Conservation (phyloP, 1,284 basidiomycete genomes). For the Phylloboletellus chloephorus region DNA sequence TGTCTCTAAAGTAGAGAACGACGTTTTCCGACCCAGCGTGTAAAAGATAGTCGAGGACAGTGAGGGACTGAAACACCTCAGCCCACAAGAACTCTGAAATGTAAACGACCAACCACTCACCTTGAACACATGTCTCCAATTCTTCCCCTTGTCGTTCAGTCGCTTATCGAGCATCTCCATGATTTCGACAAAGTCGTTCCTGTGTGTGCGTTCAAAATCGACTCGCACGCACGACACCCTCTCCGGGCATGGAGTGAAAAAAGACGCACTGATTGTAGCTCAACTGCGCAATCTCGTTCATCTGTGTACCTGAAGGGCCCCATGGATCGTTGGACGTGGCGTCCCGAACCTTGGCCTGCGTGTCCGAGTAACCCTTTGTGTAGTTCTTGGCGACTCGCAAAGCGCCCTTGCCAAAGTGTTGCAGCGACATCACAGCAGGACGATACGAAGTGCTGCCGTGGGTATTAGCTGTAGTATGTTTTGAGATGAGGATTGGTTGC, state of each 20-base stretch:
- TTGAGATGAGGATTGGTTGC: conserved; percentile 11
- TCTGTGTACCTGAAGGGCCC: conserved; percentile 97
- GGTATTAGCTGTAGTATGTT: conserved; percentile 12
- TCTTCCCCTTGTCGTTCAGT: conserved; percentile 99
- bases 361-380: conserved; percentile 92
- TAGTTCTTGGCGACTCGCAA: conserved; percentile 91
- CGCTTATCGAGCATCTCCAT: conserved; percentile 99
- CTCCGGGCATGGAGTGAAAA: background rate
- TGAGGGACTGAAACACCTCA: conserved; percentile 66
- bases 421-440: conserved; percentile 37
- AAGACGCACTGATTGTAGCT: conserved; percentile 91
- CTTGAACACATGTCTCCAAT: conserved; percentile 99
- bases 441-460: conserved; percentile 5
- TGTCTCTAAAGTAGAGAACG: conserved; percentile 97
- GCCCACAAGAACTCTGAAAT: conserved; percentile 1
- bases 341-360: conserved; percentile 93
- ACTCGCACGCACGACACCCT: background rate
- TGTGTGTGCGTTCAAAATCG: conserved; percentile 30
- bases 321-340: conserved; percentile 99
- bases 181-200: conserved; percentile 97
- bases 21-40: conserved; percentile 98
- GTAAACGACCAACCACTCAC: conserved; percentile 36
- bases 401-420: conserved; percentile 74
- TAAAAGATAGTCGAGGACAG: conserved; percentile 93
- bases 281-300: conserved; percentile 98